Evolutionary conservation across 108 stramenopile genomes (phyloP).

Genomic region (Skeletonema tropicum): DNA sequence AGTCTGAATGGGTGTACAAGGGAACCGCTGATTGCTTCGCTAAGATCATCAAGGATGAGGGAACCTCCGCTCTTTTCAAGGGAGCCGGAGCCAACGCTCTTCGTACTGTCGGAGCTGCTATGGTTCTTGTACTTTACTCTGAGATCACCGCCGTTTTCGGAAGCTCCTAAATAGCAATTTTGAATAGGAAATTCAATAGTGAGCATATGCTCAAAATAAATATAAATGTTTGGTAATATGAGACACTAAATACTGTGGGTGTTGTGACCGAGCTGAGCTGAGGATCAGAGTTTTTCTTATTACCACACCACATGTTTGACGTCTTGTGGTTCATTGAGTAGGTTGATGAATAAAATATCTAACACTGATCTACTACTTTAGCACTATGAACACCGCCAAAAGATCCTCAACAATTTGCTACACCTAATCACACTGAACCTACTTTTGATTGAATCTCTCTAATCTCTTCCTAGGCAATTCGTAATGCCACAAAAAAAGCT

Average conservation of each 20-base stretch:
- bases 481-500: neutral
- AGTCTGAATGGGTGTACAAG: slow-evolving; percentile 94
- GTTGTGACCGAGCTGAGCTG: neutral
- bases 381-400: neutral
- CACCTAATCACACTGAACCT: neutral
- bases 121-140: slow-evolving; percentile 97
- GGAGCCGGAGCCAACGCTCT: slow-evolving; percentile 99
- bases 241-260: neutral
- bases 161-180: slow-evolving; percentile 26
- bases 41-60: slow-evolving; percentile 96
- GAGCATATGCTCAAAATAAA: neutral
- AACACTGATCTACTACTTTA: neutral
- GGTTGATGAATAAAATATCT: too few relatives aligned
- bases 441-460: neutral
- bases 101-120: slow-evolving; percentile 95
- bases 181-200: neutral
- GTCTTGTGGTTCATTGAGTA: too few relatives aligned
- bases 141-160: slow-evolving; percentile 92
- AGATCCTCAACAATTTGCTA: neutral
- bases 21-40: slow-evolving; percentile 95
- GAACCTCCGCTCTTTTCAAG: slow-evolving; percentile 95
- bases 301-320: too few relatives aligned
- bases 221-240: slow-evolving; percentile 22
- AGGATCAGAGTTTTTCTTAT: too few relatives aligned
- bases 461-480: neutral